Conservation (phyloP, 805 yeast genomes). For the Pichia gijzeniarum region DNA sequence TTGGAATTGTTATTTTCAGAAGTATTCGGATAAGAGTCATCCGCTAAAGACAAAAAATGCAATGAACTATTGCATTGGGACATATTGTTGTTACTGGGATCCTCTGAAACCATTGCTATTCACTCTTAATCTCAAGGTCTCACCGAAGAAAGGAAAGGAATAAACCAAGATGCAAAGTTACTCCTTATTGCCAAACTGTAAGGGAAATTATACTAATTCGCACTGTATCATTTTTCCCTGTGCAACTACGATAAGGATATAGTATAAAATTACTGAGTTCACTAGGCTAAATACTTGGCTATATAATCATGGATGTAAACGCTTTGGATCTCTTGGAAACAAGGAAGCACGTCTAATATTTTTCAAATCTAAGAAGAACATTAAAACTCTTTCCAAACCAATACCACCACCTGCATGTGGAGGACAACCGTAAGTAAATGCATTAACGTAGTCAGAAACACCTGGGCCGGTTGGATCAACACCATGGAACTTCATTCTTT, state of each 20-base stretch:
- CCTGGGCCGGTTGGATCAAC: slow-evolving; percentile 80
- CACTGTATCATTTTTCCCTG: no score
- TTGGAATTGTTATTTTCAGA: not conserved
- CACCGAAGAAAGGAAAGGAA: no score
- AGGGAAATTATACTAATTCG: no score
- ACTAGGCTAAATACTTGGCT: not conserved
- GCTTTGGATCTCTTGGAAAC: slow-evolving; percentile 98
- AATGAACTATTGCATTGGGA: not conserved
- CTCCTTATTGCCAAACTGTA: no score
- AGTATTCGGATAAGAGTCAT: not conserved
- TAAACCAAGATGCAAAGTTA: no score
- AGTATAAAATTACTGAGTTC: not conserved
- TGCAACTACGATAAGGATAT: no score
- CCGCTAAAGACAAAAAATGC: slow-evolving; percentile 4
- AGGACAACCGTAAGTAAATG: slow-evolving; percentile 91
- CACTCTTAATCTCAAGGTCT: no score
- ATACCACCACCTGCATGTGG: slow-evolving; percentile 99
- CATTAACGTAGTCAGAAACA: slow-evolving; percentile 83
- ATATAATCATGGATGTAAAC: slow-evolving; percentile 67
- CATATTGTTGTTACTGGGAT: no score
- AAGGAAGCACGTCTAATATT: slow-evolving; percentile 97
- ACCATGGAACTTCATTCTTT: slow-evolving; percentile 79
- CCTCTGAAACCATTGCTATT: not conserved
- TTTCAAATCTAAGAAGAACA: slow-evolving; percentile 96
- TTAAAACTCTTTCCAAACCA: slow-evolving; percentile 96